Conservation (phyloP, 495 filamentous ascomycete genomes). For the Penicillium goetzii region DNA sequence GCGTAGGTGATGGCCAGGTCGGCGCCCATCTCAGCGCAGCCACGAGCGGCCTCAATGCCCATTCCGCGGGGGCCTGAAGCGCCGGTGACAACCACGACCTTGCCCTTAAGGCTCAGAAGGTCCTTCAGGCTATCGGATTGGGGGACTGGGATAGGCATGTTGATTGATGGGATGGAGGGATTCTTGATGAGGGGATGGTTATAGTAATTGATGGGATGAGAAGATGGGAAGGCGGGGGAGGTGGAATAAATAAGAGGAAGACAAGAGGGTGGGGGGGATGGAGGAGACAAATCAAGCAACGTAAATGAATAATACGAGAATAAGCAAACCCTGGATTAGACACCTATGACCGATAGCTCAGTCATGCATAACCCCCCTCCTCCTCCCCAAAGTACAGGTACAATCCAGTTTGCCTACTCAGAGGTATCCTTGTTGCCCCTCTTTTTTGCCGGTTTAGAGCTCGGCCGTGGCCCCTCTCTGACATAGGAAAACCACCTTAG, state of each 20-base stretch:
- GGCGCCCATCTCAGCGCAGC: constrained; percentile 73
- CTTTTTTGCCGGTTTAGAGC: background rate
- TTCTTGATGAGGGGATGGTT: too few relatives aligned
- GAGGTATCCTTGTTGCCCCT: background rate
- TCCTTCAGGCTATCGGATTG: constrained; percentile 61
- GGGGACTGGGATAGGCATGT: constrained; percentile 60
- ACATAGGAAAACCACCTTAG: background rate
- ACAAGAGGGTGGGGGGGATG: background rate
- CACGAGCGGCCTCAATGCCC: constrained; percentile 73
- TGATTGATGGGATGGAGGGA: constrained; percentile 13
- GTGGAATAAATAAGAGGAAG: background rate
- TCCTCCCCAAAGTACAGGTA: background rate
- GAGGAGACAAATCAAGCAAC: background rate
- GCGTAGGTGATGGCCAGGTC: constrained; percentile 70
- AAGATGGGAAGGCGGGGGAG: background rate
- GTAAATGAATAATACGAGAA: background rate
- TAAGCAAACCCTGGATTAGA: background rate
- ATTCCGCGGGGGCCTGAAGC: constrained; percentile 71
- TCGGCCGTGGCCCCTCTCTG: constrained; percentile 14
- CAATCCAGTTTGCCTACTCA: background rate
- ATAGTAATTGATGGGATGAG: background rate
- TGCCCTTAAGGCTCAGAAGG: constrained; percentile 73
- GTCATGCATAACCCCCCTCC: background rate
- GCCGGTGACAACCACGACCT: constrained; percentile 72
- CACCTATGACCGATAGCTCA: background rate